Evolutionary conservation across 192 early-diverging fungal species (phyloP).

Genomic region (Endogone sp.): DNA sequence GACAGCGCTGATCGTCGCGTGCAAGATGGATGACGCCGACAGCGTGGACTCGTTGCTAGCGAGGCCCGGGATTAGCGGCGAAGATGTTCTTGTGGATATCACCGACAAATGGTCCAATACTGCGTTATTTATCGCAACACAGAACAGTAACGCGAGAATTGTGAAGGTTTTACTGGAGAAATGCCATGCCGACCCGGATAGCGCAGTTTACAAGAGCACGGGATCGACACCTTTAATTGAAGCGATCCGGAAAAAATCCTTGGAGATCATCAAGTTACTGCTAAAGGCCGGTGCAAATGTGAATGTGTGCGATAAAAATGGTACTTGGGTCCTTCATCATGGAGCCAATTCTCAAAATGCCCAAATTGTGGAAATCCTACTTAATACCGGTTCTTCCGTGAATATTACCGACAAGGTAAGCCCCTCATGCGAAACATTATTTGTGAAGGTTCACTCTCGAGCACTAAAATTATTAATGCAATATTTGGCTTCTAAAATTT

Average conservation of each 20-base stretch:
- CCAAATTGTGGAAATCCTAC: conserved; percentile 31
- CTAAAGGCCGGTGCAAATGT: conserved; percentile 11
- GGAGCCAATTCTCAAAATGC: conserved; percentile 35
- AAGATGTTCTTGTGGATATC: neutral
- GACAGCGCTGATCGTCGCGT: conserved; percentile 7
- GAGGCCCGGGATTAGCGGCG: neutral
- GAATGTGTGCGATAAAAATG: conserved; percentile 1
- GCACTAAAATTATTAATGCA: no score
- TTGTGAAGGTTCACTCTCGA: no score
- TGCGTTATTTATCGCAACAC: conserved; percentile 9
- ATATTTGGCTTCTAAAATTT: neutral
- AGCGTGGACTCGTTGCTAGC: neutral
- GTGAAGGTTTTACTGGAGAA: conserved; percentile 3
- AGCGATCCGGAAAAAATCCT: conserved; percentile 7
- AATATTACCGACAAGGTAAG: conserved; percentile 16
- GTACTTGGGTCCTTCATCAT: conserved; percentile 34
- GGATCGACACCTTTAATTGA: conserved; percentile 13
- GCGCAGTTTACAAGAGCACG: neutral
- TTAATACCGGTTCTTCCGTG: conserved; percentile 36
- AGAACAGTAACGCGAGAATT: neutral
- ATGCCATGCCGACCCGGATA: conserved; percentile 13
- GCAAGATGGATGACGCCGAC: neutral
- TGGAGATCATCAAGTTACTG: conserved; percentile 6
- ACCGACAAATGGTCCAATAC: conserved; percentile 2
- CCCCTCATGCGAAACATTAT: no score